Conservation (phyloP, 305 asterid genomes). For the Striga hermonthica region DNA sequence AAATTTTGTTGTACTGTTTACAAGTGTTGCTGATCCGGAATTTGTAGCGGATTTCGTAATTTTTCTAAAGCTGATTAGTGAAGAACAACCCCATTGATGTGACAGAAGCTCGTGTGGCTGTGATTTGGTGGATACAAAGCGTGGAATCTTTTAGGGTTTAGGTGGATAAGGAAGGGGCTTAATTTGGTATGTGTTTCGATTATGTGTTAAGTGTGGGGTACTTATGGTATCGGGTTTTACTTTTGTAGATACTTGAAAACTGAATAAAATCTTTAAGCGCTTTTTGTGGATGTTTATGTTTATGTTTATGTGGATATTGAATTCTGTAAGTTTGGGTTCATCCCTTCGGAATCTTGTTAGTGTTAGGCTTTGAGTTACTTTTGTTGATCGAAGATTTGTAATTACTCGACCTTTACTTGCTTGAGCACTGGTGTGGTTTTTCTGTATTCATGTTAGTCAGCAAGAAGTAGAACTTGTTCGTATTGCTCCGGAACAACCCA, state of each 20-base stretch:
- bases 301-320: neutral
- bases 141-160: conserved; percentile 50
- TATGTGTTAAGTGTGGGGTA: conserved; percentile 25
- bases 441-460: neutral
- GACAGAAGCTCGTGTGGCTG: conserved; percentile 27
- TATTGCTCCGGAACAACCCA: neutral
- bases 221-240: neutral
- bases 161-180: conserved; percentile 24
- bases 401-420: neutral
- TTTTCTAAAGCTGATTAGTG: conserved; percentile 25
- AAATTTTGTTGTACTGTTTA: conserved; percentile 1
- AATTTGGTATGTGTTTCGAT: conserved; percentile 33
- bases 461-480: neutral
- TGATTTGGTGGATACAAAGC: conserved; percentile 31
- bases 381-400: neutral
- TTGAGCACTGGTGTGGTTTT: conserved; percentile 8
- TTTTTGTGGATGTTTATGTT: neutral
- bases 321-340: neutral
- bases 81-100: conserved; percentile 4
- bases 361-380: conserved; percentile 15
- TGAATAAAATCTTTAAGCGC: neutral
- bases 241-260: neutral
- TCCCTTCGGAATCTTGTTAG: conserved; percentile 35
- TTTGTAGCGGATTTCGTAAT: conserved; percentile 21
- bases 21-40: conserved; percentile 30